Base-by-base conservation (phyloP, 1,139 yeast species). In the Wickerhamomyces sp. region DNA sequence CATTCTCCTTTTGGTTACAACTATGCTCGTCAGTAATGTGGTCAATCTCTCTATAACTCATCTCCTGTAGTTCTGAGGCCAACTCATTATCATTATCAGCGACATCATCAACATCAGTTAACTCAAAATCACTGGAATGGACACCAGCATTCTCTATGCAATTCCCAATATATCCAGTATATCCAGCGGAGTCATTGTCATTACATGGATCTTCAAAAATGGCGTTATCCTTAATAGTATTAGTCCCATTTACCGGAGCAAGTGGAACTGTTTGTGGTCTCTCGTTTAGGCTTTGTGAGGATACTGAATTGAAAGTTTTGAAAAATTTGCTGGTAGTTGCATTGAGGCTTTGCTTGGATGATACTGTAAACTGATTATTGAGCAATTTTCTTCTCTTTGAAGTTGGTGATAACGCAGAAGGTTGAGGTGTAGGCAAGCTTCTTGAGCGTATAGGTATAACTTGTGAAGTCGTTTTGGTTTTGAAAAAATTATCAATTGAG, bases 61-160 rank as follows among this genome's bases (percentile, higher is more conserved):
- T 29, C 14, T 19, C 36, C 20, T 31, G 20, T 17, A 27, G 10
- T 27, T 24, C 28, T 7, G 36, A 30, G 17, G 24, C 36, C n/a
- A 31, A 37, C n/a, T 21, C 32, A 4, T 44, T 46, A 22, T 46
- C 49, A 14, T 21, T 21, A 21, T 21, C 24, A 12, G n/a, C n/a
- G n/a, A 12, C 13, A 10, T 51, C 58, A 49, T 74, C 73, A 9
- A 54, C 46, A 38, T 54, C 58, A 9, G 52, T 51, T 46, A 54
- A 45, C 12, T 54, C 58, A 33, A 49, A 51, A 21, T 54, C 58
- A 40, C 58, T 54, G 1, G 56, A 51, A 19, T 41, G 34, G 22
- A 43, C 3, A 4, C 27, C 41, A 16, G 10, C 27, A 5, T n/a
- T n/a, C n/a, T n/a, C n/a, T n/a, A n/a, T n/a, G n/a, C n/a, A n/a